phyloP scores from a whole-genome alignment of 148 eudicot genomes.

The Linanthus parryae region DNA sequence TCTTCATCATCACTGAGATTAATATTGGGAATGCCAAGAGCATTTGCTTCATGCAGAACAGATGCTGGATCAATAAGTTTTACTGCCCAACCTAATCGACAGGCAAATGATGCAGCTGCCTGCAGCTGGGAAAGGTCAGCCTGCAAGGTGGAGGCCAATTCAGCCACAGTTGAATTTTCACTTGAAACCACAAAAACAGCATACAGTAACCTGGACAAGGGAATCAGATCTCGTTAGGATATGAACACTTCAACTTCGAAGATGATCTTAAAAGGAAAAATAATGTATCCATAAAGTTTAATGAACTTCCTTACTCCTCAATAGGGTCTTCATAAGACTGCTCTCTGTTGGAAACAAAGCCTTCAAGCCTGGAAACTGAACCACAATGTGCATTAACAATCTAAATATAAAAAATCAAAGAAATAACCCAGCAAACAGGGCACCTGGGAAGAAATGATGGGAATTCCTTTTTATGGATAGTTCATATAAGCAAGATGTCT shows the following conservation, averaged over 20 bases:
- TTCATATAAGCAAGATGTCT: too few relatives aligned
- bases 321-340: constrained; percentile 97
- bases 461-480: too few relatives aligned
- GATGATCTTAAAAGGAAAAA: constrained; percentile 6
- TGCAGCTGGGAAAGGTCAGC: constrained; percentile 89
- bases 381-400: constrained; percentile 29
- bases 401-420: too few relatives aligned
- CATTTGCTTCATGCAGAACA: constrained; percentile 64
- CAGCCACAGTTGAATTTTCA: constrained; percentile 94
- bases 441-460: too few relatives aligned
- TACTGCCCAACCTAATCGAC: constrained; percentile 97
- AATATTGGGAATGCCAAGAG: constrained; percentile 33
- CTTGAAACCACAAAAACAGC: constrained; percentile 99
- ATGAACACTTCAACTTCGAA: constrained; percentile 9
- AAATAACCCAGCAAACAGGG: too few relatives aligned
- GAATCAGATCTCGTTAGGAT: constrained; percentile 9
- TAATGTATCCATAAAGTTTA: constrained; percentile 7
- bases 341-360: constrained; percentile 98
- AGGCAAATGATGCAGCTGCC: constrained; percentile 97
- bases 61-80: constrained; percentile 85
- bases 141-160: constrained; percentile 88
- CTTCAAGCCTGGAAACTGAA: constrained; percentile 99
- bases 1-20: constrained; percentile 73
- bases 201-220: constrained; percentile 72
- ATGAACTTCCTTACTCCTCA: constrained; percentile 76